Base-by-base conservation (phyloP, 495 filamentous ascomycete species). In the Hypoxylon intermedium region DNA sequence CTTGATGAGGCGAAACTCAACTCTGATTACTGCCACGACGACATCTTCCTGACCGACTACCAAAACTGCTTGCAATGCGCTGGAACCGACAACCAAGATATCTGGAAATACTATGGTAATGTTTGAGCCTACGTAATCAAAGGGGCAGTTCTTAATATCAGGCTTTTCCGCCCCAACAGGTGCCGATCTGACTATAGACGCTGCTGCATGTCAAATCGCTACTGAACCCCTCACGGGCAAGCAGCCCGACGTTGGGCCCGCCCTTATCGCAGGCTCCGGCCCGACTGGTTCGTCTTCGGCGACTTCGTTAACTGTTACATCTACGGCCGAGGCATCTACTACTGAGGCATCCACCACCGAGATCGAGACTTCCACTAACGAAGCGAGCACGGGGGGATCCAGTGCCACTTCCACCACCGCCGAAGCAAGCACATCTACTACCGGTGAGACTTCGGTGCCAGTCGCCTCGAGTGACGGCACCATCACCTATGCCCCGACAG, bases 91-190 rank as follows among this genome's bases (percentile, higher is more conserved):
- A 72, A 75, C 47, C 15, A 54, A 7, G 57, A 81, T 15, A 70
- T 70, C 23, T 83, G 69, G 69, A 50, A 75, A 26, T 78, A 77
- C 61, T 83, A 83, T 31, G 79, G 79, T 15, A n/a, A n/a, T n/a
- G n/a, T n/a, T n/a, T n/a, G n/a, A n/a, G n/a, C n/a, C n/a, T n/a
- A n/a, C n/a, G n/a, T n/a, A n/a, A n/a, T n/a, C n/a, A n/a, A n/a
- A n/a, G n/a, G n/a, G n/a, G n/a, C n/a, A n/a, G n/a, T n/a, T n/a
- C n/a, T n/a, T n/a, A n/a, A n/a, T n/a, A n/a, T n/a, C n/a, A n/a
- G n/a, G n/a, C n/a, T n/a, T n/a, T n/a, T n/a, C n/a, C n/a, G n/a
- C n/a, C n/a, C n/a, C n/a, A n/a, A n/a, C n/a, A n/a, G n/a, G n/a
- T n/a, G 41, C 41, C 16, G 64, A 65, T 1, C 69, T 83, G 0